Percentiles rank a stretch among this genome's conserved stretches.
These are phyloP conservation scores for Brassica balearica DNA, from an alignment of 441 rosid species.

Conservation along the genomic window DNA sequence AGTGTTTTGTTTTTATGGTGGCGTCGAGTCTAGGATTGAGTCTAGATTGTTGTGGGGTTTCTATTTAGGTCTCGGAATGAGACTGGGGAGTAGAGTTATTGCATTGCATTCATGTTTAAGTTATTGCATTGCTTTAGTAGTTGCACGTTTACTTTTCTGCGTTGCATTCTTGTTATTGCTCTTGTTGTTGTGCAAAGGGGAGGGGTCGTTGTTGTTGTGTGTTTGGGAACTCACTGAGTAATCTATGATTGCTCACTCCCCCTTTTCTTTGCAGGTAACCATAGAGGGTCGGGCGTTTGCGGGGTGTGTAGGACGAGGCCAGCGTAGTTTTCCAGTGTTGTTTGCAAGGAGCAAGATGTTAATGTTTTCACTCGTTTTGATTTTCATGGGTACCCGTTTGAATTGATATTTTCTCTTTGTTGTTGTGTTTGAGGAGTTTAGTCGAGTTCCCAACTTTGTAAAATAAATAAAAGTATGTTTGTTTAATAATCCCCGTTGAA, in stretches of 20 bases:
- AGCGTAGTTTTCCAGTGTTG: neutral
- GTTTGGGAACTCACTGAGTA: neutral
- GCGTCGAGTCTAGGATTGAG: neutral
- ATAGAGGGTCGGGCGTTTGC: neutral
- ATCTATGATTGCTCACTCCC: neutral
- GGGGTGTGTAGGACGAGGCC: neutral
- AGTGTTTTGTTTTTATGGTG: neutral
- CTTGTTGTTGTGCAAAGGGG: neutral
- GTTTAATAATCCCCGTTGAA: neutral
- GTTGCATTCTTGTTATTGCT: neutral
- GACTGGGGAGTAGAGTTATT: neutral
- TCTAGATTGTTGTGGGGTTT: neutral
- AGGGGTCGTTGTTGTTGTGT: neutral
- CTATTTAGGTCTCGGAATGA: neutral
- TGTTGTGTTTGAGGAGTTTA: neutral
- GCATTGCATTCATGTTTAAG: neutral
- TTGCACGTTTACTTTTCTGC: neutral
- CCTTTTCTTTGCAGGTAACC: neutral
- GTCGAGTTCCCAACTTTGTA: neutral
- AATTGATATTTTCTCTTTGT: neutral
- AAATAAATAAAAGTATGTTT: neutral
- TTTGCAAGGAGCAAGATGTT: neutral
- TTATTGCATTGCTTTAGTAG: neutral
- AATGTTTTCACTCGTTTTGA: neutral
- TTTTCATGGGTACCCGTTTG: conserved; percentile 1